Evolutionary conservation across 2,329 filamentous ascomycete genomes (phyloP), one percentile per base, ranked within the genome.

Genomic region (Fusarium tjaetaba): DNA sequence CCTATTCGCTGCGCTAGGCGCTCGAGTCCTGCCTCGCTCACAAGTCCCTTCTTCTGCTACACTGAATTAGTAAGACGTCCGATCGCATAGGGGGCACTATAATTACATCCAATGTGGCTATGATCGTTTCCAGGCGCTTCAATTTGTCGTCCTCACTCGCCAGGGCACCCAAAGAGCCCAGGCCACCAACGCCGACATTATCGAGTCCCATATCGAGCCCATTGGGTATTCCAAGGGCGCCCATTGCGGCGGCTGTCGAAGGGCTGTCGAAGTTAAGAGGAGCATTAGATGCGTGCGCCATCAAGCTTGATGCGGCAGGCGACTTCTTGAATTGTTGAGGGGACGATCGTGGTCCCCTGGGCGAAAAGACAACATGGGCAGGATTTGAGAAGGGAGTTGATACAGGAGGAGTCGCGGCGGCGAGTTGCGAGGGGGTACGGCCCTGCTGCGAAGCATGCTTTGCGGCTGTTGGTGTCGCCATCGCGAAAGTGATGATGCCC

Each of bases 11-110:
- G 88, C 14, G 90, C 92, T 36, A 96, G 83, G 61, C 92, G 87
- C 80, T 93, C 90, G n/a, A 96, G 85, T 5, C 92, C 92, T 36
- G 92, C 90, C 77, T 94, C 92, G 74, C 92, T 94, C 42, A 96
- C 90, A 45, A 91, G 84, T 8, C 92, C 92, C 71, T 89, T 89
- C 75, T 81, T 84, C 65, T 85, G 82, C 80, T 83, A 38, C 14
- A 45, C 28, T 41, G 11, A 49, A 52, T 76, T 59, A 72, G 74
- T 22, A 34, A 61, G 22, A 13, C 20, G 22, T 28, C 16, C 7
- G 2, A 10, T 28, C 11, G 16, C 24, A 3, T 9, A 43, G 26
- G 24, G 30, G 30, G 34, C 10, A 28, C 24, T 26, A 3, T 14
- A 80, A 84, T 46, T 80, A 89, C 88, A 73, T 85, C 85, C 14